These are phyloP conservation scores for Gossypium lobatum DNA, from an alignment of 441 rosid species.

Conservation along the genomic window DNA sequence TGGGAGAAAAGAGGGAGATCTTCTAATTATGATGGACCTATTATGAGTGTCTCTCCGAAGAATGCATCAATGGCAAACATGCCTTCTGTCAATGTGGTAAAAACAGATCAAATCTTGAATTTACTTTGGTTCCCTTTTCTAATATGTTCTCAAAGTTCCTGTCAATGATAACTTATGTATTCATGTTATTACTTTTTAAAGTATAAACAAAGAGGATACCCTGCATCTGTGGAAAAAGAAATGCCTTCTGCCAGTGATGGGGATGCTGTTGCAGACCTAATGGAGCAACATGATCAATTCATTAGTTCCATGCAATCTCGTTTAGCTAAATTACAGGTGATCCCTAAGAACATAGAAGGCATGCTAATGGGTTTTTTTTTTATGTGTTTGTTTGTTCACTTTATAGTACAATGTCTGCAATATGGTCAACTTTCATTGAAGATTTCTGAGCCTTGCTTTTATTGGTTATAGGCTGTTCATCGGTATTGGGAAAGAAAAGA, in stretches of 20 bases:
- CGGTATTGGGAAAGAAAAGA: slow-evolving; percentile 90
- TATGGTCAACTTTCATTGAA: not conserved
- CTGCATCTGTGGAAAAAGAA: slow-evolving; percentile 50
- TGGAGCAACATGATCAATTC: slow-evolving; percentile 83
- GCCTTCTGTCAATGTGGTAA: slow-evolving; percentile 52
- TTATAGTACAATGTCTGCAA: not conserved
- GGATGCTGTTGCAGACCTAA: slow-evolving; percentile 58
- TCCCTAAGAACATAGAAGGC: slow-evolving; percentile 14
- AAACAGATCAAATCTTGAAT: slow-evolving; percentile 8
- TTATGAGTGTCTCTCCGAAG: slow-evolving; percentile 43
- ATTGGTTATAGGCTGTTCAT: slow-evolving; percentile 54
- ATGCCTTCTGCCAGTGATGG: slow-evolving; percentile 54
- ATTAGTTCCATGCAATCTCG: slow-evolving; percentile 91
- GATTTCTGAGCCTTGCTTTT: slow-evolving; percentile 24
- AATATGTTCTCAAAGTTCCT: not conserved
- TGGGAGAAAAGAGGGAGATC: slow-evolving; percentile 79
- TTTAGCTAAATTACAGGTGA: slow-evolving; percentile 88
- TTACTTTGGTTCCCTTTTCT: not conserved
- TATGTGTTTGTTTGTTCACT: slow-evolving; percentile 1
- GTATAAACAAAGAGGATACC: slow-evolving; percentile 59
- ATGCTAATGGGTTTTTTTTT: slow-evolving; percentile 8
- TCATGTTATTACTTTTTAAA: slow-evolving; percentile 21
- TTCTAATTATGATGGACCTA: slow-evolving; percentile 46
- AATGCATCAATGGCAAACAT: slow-evolving; percentile 33
- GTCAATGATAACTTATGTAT: slow-evolving; percentile 13